Conservation (phyloP, 1,284 basidiomycete species). For the Heterobasidion occidentale region DNA sequence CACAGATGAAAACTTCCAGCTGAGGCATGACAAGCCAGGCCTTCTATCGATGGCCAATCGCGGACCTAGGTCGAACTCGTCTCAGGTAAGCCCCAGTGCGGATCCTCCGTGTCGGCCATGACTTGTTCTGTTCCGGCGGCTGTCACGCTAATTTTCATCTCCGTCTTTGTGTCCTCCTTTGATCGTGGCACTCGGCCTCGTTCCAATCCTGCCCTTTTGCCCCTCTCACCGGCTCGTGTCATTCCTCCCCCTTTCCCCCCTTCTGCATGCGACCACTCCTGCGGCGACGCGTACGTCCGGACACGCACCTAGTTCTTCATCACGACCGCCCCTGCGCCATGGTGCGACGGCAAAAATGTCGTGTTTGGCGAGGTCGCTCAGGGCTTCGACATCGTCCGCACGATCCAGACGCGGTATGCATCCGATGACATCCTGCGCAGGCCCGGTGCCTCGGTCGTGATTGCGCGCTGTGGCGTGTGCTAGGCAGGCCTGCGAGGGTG, state of each 20-base stretch:
- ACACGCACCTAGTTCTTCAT: slow-evolving; percentile 51
- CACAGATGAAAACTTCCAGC: slow-evolving; percentile 31
- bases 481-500: neutral
- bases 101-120: neutral
- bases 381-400: slow-evolving; percentile 34
- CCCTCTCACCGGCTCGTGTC: neutral
- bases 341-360: slow-evolving; percentile 46
- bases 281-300: neutral
- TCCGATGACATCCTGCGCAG: slow-evolving; percentile 26
- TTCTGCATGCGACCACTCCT: neutral
- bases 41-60: slow-evolving; percentile 56
- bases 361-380: slow-evolving; percentile 41
- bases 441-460: slow-evolving; percentile 25
- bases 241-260: neutral
- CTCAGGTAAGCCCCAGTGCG: slow-evolving; percentile 32
- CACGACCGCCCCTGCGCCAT: slow-evolving; percentile 54
- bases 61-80: slow-evolving; percentile 46
- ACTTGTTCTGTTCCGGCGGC: too few species aligned
- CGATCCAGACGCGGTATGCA: slow-evolving; percentile 26
- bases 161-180: slow-evolving; percentile 16
- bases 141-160: slow-evolving; percentile 13
- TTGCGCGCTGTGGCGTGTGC: slow-evolving; percentile 25
- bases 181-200: neutral
- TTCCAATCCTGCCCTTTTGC: neutral
- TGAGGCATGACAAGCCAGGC: slow-evolving; percentile 35